Conservation (phyloP, 2,329 filamentous ascomycete genomes). For the Moelleriella libera region DNA sequence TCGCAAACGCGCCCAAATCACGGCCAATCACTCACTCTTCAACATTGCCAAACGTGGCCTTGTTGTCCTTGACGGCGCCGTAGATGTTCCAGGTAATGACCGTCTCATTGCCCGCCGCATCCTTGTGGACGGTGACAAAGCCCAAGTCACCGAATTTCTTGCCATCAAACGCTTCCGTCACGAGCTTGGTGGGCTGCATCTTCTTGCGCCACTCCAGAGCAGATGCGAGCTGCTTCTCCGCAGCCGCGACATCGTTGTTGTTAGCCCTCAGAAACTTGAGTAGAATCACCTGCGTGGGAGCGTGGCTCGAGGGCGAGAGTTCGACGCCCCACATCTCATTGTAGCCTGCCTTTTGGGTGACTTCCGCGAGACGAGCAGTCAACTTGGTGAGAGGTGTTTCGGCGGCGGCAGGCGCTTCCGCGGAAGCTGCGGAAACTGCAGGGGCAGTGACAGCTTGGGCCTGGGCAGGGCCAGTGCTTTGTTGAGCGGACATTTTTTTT, state of each 20-base stretch:
- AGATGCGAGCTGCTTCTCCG: slow-evolving; percentile 62
- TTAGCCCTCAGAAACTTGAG: slow-evolving; percentile 94
- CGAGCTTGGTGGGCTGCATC: slow-evolving; percentile 54
- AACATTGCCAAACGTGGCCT: slow-evolving; percentile 71
- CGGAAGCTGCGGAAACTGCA: slow-evolving; percentile 1
- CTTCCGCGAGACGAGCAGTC: slow-evolving; percentile 39
- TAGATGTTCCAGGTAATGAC: slow-evolving; percentile 91
- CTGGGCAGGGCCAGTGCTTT: too few species aligned
- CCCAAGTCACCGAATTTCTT: slow-evolving; percentile 66
- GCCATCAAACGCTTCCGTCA: slow-evolving; percentile 48
- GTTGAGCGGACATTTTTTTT: too few species aligned
- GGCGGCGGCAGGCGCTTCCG: slow-evolving; percentile 6
- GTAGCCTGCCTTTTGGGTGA: slow-evolving; percentile 45
- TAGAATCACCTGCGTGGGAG: slow-evolving; percentile 70
- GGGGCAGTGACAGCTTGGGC: neutral
- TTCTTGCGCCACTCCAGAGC: slow-evolving; percentile 75
- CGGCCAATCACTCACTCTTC: slow-evolving; percentile 48
- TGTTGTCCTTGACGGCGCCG: slow-evolving; percentile 68
- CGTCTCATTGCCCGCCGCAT: slow-evolving; percentile 37
- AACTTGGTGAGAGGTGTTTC: slow-evolving; percentile 36
- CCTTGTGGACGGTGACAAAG: slow-evolving; percentile 61
- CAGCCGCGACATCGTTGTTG: slow-evolving; percentile 56
- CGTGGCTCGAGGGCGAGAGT: slow-evolving; percentile 39
- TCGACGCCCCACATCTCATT: slow-evolving; percentile 79
- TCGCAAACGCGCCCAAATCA: neutral